These are phyloP conservation scores for Triglochin maritima DNA, from an alignment of 106 monocot genomes.

Conservation along the genomic window DNA sequence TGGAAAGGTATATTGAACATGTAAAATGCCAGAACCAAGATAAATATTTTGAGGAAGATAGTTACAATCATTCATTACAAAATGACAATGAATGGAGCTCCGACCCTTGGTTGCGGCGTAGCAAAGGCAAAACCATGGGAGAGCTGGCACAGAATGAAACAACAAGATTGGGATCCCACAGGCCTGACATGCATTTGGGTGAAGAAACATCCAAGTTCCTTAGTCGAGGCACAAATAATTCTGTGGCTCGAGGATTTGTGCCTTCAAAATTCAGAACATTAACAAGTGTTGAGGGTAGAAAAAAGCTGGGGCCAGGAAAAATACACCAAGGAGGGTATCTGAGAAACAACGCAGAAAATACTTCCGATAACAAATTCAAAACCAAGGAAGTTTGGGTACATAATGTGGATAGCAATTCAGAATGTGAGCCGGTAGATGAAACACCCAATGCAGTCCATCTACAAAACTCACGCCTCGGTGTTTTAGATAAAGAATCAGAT, in stretches of 20 bases:
- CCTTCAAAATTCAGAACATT: background rate
- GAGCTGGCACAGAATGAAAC: background rate
- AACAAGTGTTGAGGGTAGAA: background rate
- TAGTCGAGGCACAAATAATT: background rate
- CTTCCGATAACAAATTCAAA: background rate
- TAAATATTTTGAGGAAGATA: background rate
- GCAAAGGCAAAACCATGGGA: background rate
- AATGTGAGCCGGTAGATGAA: background rate
- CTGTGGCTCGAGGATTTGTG: background rate
- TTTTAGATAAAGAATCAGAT: background rate
- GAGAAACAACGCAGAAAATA: background rate
- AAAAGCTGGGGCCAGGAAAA: background rate
- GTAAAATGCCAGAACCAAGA: background rate
- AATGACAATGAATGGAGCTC: background rate
- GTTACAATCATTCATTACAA: background rate
- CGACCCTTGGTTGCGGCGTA: background rate
- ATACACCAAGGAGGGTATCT: background rate
- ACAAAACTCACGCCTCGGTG: background rate
- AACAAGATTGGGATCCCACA: background rate
- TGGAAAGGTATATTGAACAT: background rate
- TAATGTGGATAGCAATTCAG: background rate
- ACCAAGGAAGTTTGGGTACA: background rate
- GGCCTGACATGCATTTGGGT: background rate
- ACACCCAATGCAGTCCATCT: background rate
- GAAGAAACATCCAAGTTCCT: background rate